phyloP scores from a whole-genome alignment of 768 basidiomycete species.

The Lactarius indigo region DNA sequence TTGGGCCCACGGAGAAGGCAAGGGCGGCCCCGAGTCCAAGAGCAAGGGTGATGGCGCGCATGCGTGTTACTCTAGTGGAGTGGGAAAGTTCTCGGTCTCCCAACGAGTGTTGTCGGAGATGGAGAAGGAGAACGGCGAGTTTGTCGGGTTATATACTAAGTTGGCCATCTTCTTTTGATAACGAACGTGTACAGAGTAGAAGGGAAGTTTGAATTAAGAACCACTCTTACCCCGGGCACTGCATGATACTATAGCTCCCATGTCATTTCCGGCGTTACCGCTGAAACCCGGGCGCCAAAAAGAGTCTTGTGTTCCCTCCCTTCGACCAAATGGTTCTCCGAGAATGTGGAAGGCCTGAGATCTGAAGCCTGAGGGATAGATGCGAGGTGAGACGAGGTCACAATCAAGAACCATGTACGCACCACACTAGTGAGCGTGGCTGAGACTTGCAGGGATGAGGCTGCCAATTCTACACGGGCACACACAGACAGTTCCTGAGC shows the following conservation, averaged over 20 bases:
- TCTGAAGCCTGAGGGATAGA: no score
- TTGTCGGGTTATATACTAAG: neutral
- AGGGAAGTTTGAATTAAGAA: neutral
- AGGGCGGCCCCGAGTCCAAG: constrained; percentile 17
- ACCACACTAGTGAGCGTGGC: no score
- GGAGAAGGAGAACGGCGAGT: neutral
- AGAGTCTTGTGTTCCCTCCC: no score
- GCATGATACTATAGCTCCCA: neutral
- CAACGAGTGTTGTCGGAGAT: neutral
- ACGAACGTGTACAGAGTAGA: constrained; percentile 64
- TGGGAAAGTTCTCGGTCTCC: neutral
- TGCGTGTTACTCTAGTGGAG: neutral
- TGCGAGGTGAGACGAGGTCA: no score
- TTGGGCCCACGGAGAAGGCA: constrained; percentile 27
- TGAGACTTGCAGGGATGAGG: no score
- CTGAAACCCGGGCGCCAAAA: no score
- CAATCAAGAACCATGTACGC: no score
- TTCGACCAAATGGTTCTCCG: no score
- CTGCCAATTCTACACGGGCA: no score
- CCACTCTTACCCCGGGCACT: neutral
- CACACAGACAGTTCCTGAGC: neutral
- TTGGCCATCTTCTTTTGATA: neutral
- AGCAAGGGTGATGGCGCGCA: constrained; percentile 1
- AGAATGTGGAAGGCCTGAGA: no score
- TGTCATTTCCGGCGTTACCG: no score